Conservation (phyloP, 495 filamentous ascomycete genomes). For the Hapsidospora chrysogenum region DNA sequence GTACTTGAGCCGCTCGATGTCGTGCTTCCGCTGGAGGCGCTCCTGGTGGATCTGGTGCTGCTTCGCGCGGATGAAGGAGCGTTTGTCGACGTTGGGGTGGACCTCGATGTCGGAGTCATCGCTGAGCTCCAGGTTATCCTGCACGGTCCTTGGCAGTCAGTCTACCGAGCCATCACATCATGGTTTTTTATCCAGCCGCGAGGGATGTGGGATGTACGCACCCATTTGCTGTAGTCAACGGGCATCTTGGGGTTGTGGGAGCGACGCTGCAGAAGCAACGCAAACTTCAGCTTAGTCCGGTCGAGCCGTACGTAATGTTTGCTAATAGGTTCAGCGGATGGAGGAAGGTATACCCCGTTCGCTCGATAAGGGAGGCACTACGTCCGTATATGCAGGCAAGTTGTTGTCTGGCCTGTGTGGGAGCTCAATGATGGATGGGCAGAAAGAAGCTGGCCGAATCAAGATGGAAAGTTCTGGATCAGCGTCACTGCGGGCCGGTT, state of each 20-base stretch:
- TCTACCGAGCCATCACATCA: constrained; percentile 4
- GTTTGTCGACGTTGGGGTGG: constrained; percentile 97
- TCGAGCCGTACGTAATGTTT: no score
- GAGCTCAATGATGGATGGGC: no score
- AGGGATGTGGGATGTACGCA: constrained; percentile 16
- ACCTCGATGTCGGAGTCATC: constrained; percentile 98
- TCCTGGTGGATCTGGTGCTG: constrained; percentile 92
- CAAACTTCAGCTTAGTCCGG: no score
- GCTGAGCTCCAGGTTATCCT: constrained; percentile 86
- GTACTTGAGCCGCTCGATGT: constrained; percentile 84
- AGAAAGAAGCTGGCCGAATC: no score
- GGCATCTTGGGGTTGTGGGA: constrained; percentile 73
- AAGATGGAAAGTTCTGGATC: no score
- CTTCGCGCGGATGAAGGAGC: constrained; percentile 95
- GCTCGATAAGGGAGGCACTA: no score
- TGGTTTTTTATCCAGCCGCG: neutral
- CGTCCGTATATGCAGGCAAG: no score
- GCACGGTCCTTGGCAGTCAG: neutral
- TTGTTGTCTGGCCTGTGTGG: no score
- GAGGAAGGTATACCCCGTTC: no score
- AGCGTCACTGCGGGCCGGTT: no score
- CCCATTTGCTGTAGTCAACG: constrained; percentile 91
- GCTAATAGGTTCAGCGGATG: no score
- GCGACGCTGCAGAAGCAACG: no score
- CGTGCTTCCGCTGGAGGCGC: constrained; percentile 61